These are phyloP conservation scores for Rutstroemia sp. DNA, from an alignment of 2,329 filamentous ascomycete species.

Conservation along the genomic window DNA sequence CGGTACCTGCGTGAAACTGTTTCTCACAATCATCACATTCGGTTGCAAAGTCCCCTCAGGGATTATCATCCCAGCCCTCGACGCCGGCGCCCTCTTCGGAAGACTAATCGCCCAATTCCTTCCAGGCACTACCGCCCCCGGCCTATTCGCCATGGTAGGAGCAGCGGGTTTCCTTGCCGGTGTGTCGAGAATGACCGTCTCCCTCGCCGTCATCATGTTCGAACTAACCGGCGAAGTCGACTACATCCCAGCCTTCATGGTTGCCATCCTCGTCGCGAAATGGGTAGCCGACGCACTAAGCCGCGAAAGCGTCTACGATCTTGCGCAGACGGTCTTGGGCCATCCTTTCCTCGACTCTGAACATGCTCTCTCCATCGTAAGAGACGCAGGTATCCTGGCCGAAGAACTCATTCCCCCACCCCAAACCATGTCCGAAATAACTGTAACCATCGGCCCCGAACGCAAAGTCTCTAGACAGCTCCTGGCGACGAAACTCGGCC, in stretches of 20 bases:
- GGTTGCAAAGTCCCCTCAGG: slow-evolving; percentile 53
- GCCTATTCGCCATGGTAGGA: slow-evolving; percentile 55
- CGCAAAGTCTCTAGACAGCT: slow-evolving; percentile 36
- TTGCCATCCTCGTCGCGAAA: slow-evolving; percentile 51
- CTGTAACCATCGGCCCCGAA: slow-evolving; percentile 36
- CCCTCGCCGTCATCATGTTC: slow-evolving; percentile 53
- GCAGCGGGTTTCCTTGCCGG: slow-evolving; percentile 51
- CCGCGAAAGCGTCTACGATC: slow-evolving; percentile 48
- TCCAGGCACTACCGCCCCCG: slow-evolving; percentile 38
- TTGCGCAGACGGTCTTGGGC: slow-evolving; percentile 50
- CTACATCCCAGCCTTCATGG: slow-evolving; percentile 51
- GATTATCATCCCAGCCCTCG: slow-evolving; percentile 52
- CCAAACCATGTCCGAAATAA: slow-evolving; percentile 50
- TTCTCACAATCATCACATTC: slow-evolving; percentile 51
- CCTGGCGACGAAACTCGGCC: slow-evolving; percentile 38
- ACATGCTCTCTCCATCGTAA: slow-evolving; percentile 36
- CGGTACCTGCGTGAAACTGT: slow-evolving; percentile 45
- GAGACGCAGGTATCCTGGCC: slow-evolving; percentile 32
- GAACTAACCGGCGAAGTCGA: slow-evolving; percentile 51
- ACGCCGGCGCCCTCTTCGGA: slow-evolving; percentile 50
- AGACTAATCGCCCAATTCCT: slow-evolving; percentile 39
- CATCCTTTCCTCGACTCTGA: slow-evolving; percentile 52
- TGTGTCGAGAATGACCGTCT: slow-evolving; percentile 51
- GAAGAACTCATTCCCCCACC: slow-evolving; percentile 43
- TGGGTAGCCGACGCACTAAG: slow-evolving; percentile 50